Evolutionary conservation across 75 land plant genomes (phyloP).

Genomic region (Cupressus sempervirens): DNA sequence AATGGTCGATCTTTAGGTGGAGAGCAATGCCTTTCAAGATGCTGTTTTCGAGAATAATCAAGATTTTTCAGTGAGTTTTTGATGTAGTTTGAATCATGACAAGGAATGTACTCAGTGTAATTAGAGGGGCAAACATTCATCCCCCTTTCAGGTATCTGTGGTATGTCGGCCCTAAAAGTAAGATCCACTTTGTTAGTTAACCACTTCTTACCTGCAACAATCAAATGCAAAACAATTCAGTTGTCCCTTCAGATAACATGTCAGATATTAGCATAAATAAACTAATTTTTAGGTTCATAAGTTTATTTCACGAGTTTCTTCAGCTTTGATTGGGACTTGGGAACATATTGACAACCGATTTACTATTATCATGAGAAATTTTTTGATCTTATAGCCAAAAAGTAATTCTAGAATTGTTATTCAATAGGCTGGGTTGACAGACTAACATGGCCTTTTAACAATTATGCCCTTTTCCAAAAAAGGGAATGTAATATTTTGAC

Average conservation of each 20-base stretch:
- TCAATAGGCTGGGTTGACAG: not conserved
- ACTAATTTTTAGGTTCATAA: not conserved
- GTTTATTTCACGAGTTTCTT: not conserved
- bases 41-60: conserved; percentile 46
- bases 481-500: no score
- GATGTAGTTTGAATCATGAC: conserved; percentile 56
- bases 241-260: not conserved
- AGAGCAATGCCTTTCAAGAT: conserved; percentile 80
- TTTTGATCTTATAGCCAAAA: not conserved
- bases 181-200: conserved; percentile 52
- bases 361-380: not conserved
- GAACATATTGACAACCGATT: not conserved
- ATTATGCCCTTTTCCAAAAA: no score
- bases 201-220: conserved; percentile 27
- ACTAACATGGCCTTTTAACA: not conserved
- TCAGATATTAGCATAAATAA: not conserved
- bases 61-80: conserved; percentile 26
- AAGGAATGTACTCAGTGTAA: conserved; percentile 73
- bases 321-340: not conserved
- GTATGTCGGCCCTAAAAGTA: conserved; percentile 28
- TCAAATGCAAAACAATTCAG: not conserved
- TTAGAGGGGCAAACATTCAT: conserved; percentile 60
- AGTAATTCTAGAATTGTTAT: not conserved
- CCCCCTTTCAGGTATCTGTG: conserved; percentile 43
- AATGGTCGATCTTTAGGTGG: conserved; percentile 59